These are phyloP conservation scores for Rosa rugosa DNA, from an alignment of 306 rosid species.

Conservation along the genomic window DNA sequence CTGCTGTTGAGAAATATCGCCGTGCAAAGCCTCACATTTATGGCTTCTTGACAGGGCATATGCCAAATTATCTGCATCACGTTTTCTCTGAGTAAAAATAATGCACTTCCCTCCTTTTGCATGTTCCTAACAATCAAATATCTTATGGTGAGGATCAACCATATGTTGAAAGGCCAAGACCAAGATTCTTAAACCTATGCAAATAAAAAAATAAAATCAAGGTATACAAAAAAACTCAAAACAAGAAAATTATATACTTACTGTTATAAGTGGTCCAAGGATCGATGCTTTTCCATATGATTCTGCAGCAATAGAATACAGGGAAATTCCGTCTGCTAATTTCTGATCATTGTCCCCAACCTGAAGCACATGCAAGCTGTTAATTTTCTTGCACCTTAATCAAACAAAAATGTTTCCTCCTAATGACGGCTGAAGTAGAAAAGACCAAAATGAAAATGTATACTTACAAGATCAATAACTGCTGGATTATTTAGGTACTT, in stretches of 20 bases:
- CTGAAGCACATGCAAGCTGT: constrained; percentile 42
- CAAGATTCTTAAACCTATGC: not conserved
- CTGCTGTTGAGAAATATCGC: constrained; percentile 90
- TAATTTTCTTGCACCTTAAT: constrained; percentile 23
- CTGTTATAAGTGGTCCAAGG: constrained; percentile 75
- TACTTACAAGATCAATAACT: constrained; percentile 90
- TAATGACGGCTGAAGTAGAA: not conserved
- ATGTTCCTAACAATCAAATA: constrained; percentile 60
- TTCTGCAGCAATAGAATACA: constrained; percentile 60
- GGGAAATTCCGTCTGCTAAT: constrained; percentile 93
- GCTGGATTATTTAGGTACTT: constrained; percentile 69
- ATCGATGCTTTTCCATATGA: constrained; percentile 67
- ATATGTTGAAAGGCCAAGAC: constrained; percentile 10
- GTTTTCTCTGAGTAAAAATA: constrained; percentile 95
- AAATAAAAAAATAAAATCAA: not conserved
- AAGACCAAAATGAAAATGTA: constrained; percentile 2
- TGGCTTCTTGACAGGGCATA: constrained; percentile 61
- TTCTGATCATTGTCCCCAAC: constrained; percentile 99
- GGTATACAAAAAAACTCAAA: not conserved
- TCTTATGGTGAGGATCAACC: constrained; percentile 20
- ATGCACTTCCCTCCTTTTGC: constrained; percentile 96
- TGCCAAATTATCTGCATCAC: constrained; percentile 93
- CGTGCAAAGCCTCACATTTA: constrained; percentile 91
- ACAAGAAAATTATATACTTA: constrained; percentile 33
- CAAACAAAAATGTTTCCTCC: not conserved